Conservation (phyloP, 805 yeast genomes). For the Lipomyces lipofer region DNA sequence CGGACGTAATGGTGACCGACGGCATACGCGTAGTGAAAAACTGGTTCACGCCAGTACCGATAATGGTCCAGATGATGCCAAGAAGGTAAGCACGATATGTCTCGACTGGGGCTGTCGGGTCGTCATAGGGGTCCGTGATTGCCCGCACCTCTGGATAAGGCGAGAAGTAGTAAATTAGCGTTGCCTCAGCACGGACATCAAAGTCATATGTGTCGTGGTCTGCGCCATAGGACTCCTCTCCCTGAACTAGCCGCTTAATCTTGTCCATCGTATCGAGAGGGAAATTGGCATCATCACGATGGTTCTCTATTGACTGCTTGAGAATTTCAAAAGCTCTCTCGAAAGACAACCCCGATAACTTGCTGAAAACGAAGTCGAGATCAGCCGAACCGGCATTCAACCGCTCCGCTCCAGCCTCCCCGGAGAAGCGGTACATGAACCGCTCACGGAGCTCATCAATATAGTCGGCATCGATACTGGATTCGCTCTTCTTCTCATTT, state of each 20-base stretch:
- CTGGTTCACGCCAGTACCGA: constrained; percentile 59
- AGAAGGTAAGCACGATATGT: constrained; percentile 58
- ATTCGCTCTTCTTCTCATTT: not conserved
- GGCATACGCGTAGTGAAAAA: constrained; percentile 62
- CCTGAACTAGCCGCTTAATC: constrained; percentile 11
- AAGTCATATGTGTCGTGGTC: constrained; percentile 24
- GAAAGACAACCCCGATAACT: not conserved
- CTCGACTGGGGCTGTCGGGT: constrained; percentile 50
- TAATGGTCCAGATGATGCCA: constrained; percentile 52
- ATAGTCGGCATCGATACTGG: not conserved
- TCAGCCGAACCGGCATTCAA: constrained; percentile 44
- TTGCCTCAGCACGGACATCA: constrained; percentile 47
- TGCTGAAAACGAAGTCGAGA: constrained; percentile 53
- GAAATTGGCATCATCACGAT: constrained; percentile 48
- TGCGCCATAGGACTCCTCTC: not conserved
- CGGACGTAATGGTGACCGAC: constrained; percentile 54
- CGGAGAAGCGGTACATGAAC: constrained; percentile 1
- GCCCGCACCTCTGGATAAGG: constrained; percentile 69
- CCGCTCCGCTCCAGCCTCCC: not conserved
- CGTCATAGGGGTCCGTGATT: constrained; percentile 58
- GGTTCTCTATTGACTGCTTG: constrained; percentile 41
- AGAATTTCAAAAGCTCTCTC: constrained; percentile 40
- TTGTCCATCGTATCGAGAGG: constrained; percentile 42
- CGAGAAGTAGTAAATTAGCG: constrained; percentile 45
- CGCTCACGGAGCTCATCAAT: constrained; percentile 2